Conservation (phyloP, 129 eudicot species). For the Flaveria ramosissima region DNA sequence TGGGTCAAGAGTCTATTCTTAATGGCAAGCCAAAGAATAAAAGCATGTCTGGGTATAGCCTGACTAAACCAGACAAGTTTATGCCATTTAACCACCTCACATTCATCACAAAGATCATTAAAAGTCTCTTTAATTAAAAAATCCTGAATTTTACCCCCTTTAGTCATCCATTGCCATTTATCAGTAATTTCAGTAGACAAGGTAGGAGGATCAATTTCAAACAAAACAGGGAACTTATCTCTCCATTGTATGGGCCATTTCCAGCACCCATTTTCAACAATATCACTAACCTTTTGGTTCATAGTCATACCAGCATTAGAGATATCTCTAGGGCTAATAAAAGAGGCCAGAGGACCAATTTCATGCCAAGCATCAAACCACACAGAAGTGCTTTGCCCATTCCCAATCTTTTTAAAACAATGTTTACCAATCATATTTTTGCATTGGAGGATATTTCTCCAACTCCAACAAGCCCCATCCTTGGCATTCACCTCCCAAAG, state of each 20-base stretch:
- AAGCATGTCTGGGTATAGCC: no score
- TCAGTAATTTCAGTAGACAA: not conserved
- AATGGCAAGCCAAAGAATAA: no score
- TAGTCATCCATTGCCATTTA: not conserved
- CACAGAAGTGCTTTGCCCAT: not conserved
- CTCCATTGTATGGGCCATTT: no score
- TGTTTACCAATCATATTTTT: no score
- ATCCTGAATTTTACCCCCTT: not conserved
- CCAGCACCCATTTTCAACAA: no score
- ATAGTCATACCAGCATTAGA: not conserved
- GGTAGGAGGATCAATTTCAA: not conserved
- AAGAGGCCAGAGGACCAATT: not conserved
- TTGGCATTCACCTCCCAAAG: no score
- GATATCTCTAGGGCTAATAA: not conserved
- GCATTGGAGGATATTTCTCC: not conserved
- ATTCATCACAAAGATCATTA: no score
- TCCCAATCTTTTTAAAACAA: not conserved
- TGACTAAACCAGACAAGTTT: no score
- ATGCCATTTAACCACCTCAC: no score
- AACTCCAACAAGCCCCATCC: not conserved
- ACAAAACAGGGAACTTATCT: no score
- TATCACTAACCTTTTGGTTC: no score
- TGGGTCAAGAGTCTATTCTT: no score
- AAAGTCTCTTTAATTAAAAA: not conserved
- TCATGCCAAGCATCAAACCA: not conserved